Base-by-base conservation (phyloP, 257 asterid genomes). In the Nicotiana knightiana region DNA sequence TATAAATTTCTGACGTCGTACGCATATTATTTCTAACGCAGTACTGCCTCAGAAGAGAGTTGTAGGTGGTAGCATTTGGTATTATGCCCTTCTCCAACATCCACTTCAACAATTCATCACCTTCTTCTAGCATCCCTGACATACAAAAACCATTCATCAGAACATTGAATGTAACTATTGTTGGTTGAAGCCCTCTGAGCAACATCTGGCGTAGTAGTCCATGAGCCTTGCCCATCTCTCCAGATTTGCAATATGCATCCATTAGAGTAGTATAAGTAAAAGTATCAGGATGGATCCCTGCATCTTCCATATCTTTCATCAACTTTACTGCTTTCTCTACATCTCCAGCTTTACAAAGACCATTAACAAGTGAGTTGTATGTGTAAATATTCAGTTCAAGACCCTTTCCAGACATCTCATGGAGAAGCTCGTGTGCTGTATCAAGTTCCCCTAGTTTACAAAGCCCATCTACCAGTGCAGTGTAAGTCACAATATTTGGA, bases 401-500 rank as follows among this genome's bases (percentile, higher is more conserved):
- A 9, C 99, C 98, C 85, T 88, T 94, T 46, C 85, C 89, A 76
- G 91, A 83, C 91, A 96, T 93, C 83, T 89, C 94, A 11, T 80
- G 93, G 85, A 96, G 93, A 81, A 94, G 98, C 83, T 94, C 97
- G 43, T 87, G 93, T 58, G 98, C 98, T 53, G 91, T 87, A 82
- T 88, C 97, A 67, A 94, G 83, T 79, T 94, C 97, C 71, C 98
- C 98, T 30, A 87, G 88, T 93, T 96, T 96, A 83, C 98, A 94
- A 18, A 94, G 97, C 86, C 98, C 98, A 77, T 96, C 98, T 85
- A 92, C 99, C 86, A 94, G 84, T 18, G 97, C 90, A 84, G 98
- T 94, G 86, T 94, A 96, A 0, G 98, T 94, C 88, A 96, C 95
- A 77, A 96, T 92, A 82, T 90, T 93, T 76, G 99, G 97, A 61